A percentile compares a stretch with the other conserved stretches of the same genome.
Evolutionary conservation across 345 rosid genomes (phyloP).

Genomic region (Aquilaria sinensis): DNA sequence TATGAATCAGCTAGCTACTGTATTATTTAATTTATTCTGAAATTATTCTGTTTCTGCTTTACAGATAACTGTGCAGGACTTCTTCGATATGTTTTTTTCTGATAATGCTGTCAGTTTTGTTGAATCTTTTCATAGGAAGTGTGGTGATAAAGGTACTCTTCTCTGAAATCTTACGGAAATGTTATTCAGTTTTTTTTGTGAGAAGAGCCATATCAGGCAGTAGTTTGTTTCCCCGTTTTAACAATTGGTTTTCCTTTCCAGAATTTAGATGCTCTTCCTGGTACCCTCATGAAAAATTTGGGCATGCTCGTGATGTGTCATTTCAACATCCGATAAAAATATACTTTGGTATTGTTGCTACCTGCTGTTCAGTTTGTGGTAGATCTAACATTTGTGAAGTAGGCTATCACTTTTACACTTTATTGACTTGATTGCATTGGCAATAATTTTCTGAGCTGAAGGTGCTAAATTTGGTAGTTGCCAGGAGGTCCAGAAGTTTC

Average conservation of each 20-base stretch:
- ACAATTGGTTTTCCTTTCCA: conserved; percentile 24
- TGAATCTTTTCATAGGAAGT: conserved; percentile 71
- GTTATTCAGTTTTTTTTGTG: conserved; percentile 3
- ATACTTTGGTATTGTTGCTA: conserved; percentile 65
- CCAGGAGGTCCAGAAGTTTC: conserved; percentile 79
- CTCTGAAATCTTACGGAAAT: conserved; percentile 7
- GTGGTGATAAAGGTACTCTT: conserved; percentile 89
- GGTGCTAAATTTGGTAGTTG: conserved; percentile 97
- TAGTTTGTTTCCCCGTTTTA: conserved; percentile 9
- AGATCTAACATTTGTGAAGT: background rate
- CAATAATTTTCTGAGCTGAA: conserved; percentile 17
- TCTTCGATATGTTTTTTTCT: conserved; percentile 69
- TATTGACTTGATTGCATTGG: background rate
- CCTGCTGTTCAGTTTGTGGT: conserved; percentile 6
- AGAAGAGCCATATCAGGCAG: conserved; percentile 1
- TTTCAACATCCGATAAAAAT: conserved; percentile 97
- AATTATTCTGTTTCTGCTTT: conserved; percentile 16
- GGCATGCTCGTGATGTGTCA: conserved; percentile 68
- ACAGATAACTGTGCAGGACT: conserved; percentile 84
- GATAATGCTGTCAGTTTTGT: conserved; percentile 54
- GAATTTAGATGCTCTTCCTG: conserved; percentile 83
- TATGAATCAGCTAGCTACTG: background rate
- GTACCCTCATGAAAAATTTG: conserved; percentile 63
- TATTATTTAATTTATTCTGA: conserved; percentile 4
- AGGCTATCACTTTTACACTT: background rate